Base-by-base conservation (phyloP, 805 yeast genomes). In the Schwanniomyces occidentalis region DNA sequence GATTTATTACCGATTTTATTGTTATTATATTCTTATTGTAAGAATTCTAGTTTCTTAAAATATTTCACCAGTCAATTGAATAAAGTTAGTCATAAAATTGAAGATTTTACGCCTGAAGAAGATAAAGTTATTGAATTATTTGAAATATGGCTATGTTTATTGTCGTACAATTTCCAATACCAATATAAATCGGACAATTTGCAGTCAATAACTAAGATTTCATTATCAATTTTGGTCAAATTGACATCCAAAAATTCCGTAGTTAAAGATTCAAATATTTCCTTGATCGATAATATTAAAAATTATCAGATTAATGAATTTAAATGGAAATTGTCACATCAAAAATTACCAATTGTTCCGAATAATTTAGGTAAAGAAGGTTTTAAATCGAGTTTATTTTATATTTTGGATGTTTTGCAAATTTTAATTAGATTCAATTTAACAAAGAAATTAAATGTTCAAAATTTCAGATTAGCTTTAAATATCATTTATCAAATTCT, bases 291-390 rank as follows among this genome's bases (percentile, higher is more conserved):
- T 8, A 31, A 40, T 7, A 25, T 46, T 3, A 40, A 41, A 15
- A 17, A 46, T 5, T 49, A 40, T 21, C 41, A 49, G 16, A 53
- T 60, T 4, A 56, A 69, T 32, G 73, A 67, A 37, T 55, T 54
- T 48, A 56, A 57, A 34, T 69, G 71, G 69, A 69, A 68, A 42
- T 44, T 68, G 26, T 63, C 69, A 22, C 75, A 65, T 37, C 73
- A 69, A 35, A 53, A 49, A 32, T 34, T 44, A 9, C 72, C 73
- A 2, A 33, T 60, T 8, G 43, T 69, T 3, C 68, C 69, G 23
- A 41, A 42, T 16, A 50, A 49, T 37, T 13, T 38, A 1, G 52
- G 47, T 2, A 44, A 53, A 6, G 46, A 44, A 16, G 59, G 57
- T 2, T 38, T 38, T 28, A 65, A 63, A 27, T 52, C 64, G 2